Base-by-base conservation (phyloP, 768 basidiomycete species). In the Saitozyma sp. region DNA sequence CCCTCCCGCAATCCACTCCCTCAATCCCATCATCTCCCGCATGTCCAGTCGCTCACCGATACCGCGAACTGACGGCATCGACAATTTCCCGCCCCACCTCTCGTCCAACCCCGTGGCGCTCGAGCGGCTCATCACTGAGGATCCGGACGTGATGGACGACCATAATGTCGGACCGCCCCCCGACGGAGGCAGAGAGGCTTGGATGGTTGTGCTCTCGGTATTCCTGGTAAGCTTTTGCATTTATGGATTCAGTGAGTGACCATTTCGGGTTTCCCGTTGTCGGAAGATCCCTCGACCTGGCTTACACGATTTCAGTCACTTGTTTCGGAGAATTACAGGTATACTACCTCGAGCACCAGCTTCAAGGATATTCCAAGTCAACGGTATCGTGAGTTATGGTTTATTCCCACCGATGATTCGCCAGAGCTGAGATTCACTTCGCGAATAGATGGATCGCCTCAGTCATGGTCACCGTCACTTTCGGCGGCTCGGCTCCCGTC, bases 121-220 rank as follows among this genome's bases (percentile, higher is more conserved):
- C 37, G 60, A 68, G 39, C 55, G 72, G 46, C 13, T 58, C 10
- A 37, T 69, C 40, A 69, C 69, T 8, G 20, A 48, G 9, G 65
- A 65, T 58, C 62, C 69, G 20, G 69, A 71, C 57, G 53, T 69
- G 5, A 56, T 66, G 71, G 65, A 49, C 5, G 54, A 65, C 40
- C 62, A 61, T 38, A 66, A 65, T 41, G 9, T 76, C 37, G 74
- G 73, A 54, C 73, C 76, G n/a, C 73, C 77, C 16, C 77, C 77
- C 3, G 75, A 78, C 61, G 77, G 77, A 1, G 77, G 77, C 6
- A 54, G 50, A 20, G 71, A 76, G 11, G 77, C 77, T 52, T 78
- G 73, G 73, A 50, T 66, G 14, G 74, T 74, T 39, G 66, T 78
- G 10, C 62, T 58, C 39, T 63, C 67, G n/a, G 71, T 70, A n/a